Conservation (phyloP, 768 basidiomycete genomes). For the Panaeolus papilionaceus region DNA sequence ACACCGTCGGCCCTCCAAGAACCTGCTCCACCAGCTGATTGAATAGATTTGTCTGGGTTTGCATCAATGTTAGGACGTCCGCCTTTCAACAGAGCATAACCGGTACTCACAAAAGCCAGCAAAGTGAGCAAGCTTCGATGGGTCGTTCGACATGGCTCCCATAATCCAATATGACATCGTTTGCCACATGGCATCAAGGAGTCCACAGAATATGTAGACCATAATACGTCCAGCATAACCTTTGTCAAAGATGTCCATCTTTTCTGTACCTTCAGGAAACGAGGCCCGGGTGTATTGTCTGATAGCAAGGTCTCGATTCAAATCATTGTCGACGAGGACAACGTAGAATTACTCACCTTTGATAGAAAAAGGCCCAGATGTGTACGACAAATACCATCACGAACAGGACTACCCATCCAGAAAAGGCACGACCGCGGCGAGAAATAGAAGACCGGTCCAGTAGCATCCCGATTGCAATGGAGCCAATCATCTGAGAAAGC, state of each 20-base stretch:
- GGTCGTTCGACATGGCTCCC: conserved; percentile 86
- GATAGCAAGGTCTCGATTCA: conserved; percentile 7
- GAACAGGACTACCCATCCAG: conserved; percentile 70
- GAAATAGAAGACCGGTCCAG: conserved; percentile 61
- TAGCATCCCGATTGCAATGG: conserved; percentile 68
- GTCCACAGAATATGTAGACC: conserved; percentile 73
- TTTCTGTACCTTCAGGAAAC: conserved; percentile 32
- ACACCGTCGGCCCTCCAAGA: conserved; percentile 74
- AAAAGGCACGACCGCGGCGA: conserved; percentile 75
- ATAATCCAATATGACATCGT: conserved; percentile 82
- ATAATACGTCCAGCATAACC: conserved; percentile 59
- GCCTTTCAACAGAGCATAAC: too few species aligned
- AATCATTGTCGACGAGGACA: neutral
- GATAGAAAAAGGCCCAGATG: conserved; percentile 78
- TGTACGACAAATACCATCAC: conserved; percentile 71
- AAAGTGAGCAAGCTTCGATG: conserved; percentile 78
- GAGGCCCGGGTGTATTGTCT: conserved; percentile 64
- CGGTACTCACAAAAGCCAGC: conserved; percentile 74
- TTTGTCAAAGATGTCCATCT: conserved; percentile 65
- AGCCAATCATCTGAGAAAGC: conserved; percentile 78
- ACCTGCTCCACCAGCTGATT: conserved; percentile 77
- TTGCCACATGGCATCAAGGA: conserved; percentile 87
- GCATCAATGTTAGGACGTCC: neutral
- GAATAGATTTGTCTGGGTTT: conserved; percentile 54
- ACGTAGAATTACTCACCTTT: conserved; percentile 52